Evolutionary conservation across 164 flowering plant species (phyloP).

Genomic region (Nymphaea thermarum): DNA sequence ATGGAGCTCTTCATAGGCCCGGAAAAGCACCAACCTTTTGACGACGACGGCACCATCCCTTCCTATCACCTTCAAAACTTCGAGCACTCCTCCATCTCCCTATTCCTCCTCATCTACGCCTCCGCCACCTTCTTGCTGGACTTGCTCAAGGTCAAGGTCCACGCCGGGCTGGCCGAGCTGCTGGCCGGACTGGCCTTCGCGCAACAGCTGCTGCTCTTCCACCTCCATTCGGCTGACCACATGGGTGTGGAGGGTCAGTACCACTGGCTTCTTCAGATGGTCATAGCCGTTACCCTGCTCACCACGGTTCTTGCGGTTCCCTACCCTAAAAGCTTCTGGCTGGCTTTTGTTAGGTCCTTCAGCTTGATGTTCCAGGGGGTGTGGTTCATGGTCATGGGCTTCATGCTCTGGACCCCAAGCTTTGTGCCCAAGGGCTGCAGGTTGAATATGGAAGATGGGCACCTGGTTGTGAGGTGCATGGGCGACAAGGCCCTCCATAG

Average conservation of each 20-base stretch:
- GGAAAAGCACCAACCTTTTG: slow-evolving; percentile 20
- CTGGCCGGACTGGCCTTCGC: slow-evolving; percentile 47
- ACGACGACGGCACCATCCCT: slow-evolving; percentile 24
- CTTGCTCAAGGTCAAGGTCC: slow-evolving; percentile 7
- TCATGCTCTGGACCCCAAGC: slow-evolving; percentile 65
- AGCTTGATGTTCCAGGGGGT: slow-evolving; percentile 60
- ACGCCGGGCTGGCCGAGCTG: slow-evolving; percentile 29
- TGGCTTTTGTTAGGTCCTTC: slow-evolving; percentile 55
- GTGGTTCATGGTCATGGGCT: slow-evolving; percentile 69
- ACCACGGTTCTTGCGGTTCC: slow-evolving; percentile 56
- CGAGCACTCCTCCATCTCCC: slow-evolving; percentile 27
- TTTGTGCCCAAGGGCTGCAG: slow-evolving; percentile 55
- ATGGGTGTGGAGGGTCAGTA: slow-evolving; percentile 52
- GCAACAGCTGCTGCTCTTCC: slow-evolving; percentile 64
- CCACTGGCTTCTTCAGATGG: slow-evolving; percentile 37
- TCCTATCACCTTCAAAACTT: slow-evolving; percentile 30
- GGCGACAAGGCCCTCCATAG: slow-evolving; percentile 32
- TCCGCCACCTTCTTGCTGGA: slow-evolving; percentile 20
- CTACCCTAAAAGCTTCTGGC: slow-evolving; percentile 36
- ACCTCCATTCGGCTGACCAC: slow-evolving; percentile 46
- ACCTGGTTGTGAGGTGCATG: slow-evolving; percentile 40
- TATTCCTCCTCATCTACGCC: slow-evolving; percentile 22
- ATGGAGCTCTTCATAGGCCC: slow-evolving; percentile 29
- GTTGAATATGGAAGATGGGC: slow-evolving; percentile 49
- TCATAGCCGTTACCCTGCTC: slow-evolving; percentile 20